Base-by-base conservation (phyloP, 2,329 filamentous ascomycete species). In the Talaromyces sp. region DNA sequence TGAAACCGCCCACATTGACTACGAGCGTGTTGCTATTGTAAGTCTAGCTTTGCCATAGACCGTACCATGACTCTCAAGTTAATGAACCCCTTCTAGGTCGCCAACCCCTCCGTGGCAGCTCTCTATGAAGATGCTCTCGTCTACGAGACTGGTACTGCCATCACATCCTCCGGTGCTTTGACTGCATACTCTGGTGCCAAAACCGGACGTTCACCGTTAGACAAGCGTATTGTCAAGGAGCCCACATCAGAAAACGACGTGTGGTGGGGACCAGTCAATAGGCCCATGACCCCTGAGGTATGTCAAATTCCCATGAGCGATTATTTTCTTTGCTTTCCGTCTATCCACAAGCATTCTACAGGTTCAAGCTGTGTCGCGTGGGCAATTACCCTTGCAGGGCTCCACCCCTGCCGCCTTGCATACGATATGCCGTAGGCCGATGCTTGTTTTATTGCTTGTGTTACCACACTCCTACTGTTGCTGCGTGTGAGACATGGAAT, bases 221-320 rank as follows among this genome's bases (percentile, higher is more conserved):
- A 99, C 80, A 99, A 99, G 87, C 88, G 94, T 75, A 89, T 99
- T 73, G 94, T 99, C 73, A 86, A 95, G 80, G 94, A 99, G 77
- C 80, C 87, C 60, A 81, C 85, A 63, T 97, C 94, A 64, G 87
- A 96, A 76, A 87, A 94, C 58, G 86, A 99, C 62, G 84, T 99
- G 71, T 99, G 94, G 94, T 97, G 94, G 94, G 94, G 94, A 70
- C 93, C 94, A 58, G 94, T 99, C 67, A 99, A 99, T 84, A 97
- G 97, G 85, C 89, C 93, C 73, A 99, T 99, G 94, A 87, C 85
- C 66, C 85, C 91, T 69, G 92, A 97, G 77, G 94, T 97, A 88
- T 86, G 89, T 80, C 7, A 5, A 59, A 31, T 61, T 59, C 54
- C 39, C 45, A 61, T 58, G 56, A 54, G 40, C 56, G 57, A 41